Percentiles rank a stretch among this genome's conserved stretches.
Evolutionary conservation across 163 green algal species (phyloP).

Genomic region (Trebouxiophyceae sp.): DNA sequence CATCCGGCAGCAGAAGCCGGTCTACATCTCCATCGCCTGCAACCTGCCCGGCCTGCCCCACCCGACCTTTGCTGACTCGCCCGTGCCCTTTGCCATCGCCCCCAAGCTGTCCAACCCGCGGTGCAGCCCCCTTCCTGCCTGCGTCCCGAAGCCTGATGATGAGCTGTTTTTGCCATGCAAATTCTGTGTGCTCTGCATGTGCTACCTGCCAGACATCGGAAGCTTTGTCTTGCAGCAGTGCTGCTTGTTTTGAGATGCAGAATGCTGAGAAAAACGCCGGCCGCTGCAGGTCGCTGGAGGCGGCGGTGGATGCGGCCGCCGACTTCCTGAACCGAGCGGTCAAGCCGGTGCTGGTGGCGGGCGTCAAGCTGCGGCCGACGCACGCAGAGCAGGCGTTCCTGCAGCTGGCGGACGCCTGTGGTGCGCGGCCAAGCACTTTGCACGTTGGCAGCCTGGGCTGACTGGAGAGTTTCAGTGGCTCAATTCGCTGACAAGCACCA

Average conservation of each 20-base stretch:
- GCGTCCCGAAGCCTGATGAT: no score
- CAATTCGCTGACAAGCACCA: no score
- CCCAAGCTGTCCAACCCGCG: constrained; percentile 43
- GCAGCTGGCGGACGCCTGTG: constrained; percentile 29
- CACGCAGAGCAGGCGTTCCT: neutral
- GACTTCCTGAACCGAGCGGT: constrained; percentile 40
- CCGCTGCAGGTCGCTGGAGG: constrained; percentile 27
- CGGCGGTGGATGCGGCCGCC: constrained; percentile 49
- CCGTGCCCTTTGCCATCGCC: constrained; percentile 44
- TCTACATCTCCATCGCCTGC: constrained; percentile 72
- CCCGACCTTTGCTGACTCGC: constrained; percentile 34
- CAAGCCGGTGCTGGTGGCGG: constrained; percentile 62
- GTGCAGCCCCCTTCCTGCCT: no score
- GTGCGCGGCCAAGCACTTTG: no score
- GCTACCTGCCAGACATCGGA: no score
- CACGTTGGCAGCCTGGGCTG: no score
- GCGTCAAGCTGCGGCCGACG: constrained; percentile 2
- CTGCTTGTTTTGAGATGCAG: no score
- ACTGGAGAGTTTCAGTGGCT: no score
- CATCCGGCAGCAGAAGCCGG: constrained; percentile 12
- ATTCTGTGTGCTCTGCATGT: no score
- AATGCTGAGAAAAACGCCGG: no score
- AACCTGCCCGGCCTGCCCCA: constrained; percentile 53
- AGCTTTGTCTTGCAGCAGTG: no score
- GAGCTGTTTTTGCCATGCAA: no score